Percentiles rank a stretch among this genome's conserved stretches.
These are phyloP conservation scores for Kluyveromyces nonfermentans DNA, from an alignment of 805 yeast genomes.

Conservation along the genomic window DNA sequence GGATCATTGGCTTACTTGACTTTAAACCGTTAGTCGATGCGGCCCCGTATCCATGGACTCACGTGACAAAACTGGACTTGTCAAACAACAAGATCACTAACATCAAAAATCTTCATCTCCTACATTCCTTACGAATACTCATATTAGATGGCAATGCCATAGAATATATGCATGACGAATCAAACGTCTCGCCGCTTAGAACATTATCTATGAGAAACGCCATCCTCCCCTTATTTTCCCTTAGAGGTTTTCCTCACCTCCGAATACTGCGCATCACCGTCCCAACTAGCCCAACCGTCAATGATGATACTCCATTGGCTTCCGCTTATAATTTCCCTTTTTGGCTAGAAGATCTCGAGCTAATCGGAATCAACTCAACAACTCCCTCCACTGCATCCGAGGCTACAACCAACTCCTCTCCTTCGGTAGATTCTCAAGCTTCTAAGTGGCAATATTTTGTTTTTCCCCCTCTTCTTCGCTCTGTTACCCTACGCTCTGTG, in stretches of 20 bases:
- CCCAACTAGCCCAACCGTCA: constrained; percentile 4
- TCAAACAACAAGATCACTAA: constrained; percentile 16
- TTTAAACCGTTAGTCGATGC: constrained; percentile 14
- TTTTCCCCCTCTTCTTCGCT: constrained; percentile 2
- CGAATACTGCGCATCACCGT: constrained; percentile 5
- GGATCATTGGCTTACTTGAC: constrained; percentile 17
- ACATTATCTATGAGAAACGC: constrained; percentile 7
- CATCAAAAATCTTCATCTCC: constrained; percentile 14
- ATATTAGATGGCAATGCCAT: constrained; percentile 20
- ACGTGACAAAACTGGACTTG: constrained; percentile 18
- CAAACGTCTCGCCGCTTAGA: constrained; percentile 4
- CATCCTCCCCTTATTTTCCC: background rate
- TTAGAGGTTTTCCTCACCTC: constrained; percentile 5
- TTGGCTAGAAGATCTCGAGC: constrained; percentile 6
- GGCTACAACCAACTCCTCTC: constrained; percentile 3
- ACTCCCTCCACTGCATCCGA: constrained; percentile 4
- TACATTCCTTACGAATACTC: constrained; percentile 13
- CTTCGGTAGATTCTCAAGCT: background rate
- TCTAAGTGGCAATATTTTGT: background rate
- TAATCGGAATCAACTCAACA: constrained; percentile 5
- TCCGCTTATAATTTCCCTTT: background rate
- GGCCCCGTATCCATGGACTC: constrained; percentile 13
- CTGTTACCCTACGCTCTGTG: background rate
- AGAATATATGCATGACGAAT: constrained; percentile 7
- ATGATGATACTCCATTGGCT: background rate